Conservation (phyloP, 768 basidiomycete genomes). For the Tylopilus intermedius region DNA sequence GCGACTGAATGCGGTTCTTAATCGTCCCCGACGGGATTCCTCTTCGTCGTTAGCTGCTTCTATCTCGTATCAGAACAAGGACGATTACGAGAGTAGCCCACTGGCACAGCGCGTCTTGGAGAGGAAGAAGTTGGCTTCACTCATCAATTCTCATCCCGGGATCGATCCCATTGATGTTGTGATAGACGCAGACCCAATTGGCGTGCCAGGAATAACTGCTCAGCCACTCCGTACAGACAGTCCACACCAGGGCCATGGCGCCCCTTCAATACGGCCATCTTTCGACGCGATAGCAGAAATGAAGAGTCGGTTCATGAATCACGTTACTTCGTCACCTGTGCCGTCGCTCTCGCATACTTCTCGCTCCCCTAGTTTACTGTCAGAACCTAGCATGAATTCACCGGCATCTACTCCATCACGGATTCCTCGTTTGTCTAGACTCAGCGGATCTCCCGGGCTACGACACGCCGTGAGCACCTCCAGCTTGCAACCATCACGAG, state of each 20-base stretch:
- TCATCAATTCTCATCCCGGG: slow-evolving; percentile 4
- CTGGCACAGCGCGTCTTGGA: slow-evolving; percentile 22
- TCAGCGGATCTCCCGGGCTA: slow-evolving; percentile 24
- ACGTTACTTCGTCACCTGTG: slow-evolving; percentile 24
- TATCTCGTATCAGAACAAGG: slow-evolving; percentile 13
- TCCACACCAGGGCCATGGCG: slow-evolving; percentile 11
- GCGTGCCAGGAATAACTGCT: slow-evolving; percentile 12
- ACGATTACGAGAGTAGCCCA: slow-evolving; percentile 25
- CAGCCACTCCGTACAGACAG: slow-evolving; percentile 8
- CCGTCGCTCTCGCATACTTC: slow-evolving; percentile 16
- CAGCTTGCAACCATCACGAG: slow-evolving; percentile 23
- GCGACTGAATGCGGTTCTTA: slow-evolving; percentile 38
- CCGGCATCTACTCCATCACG: slow-evolving; percentile 15
- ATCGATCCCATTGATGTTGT: slow-evolving; percentile 2
- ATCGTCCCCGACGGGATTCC: slow-evolving; percentile 30
- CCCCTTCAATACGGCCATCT: slow-evolving; percentile 28
- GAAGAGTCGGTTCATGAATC: slow-evolving; percentile 51
- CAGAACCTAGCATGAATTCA: slow-evolving; percentile 13
- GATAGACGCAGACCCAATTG: slow-evolving; percentile 2
- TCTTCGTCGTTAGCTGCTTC: slow-evolving; percentile 25
- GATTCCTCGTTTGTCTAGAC: slow-evolving; percentile 28
- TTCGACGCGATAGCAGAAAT: slow-evolving; percentile 57
- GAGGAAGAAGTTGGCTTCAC: slow-evolving; percentile 16
- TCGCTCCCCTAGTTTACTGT: slow-evolving; percentile 13
- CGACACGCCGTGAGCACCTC: slow-evolving; percentile 27